Conservation (phyloP, 164 flowering plant genomes). For the Tetrastigma voinierianum region DNA sequence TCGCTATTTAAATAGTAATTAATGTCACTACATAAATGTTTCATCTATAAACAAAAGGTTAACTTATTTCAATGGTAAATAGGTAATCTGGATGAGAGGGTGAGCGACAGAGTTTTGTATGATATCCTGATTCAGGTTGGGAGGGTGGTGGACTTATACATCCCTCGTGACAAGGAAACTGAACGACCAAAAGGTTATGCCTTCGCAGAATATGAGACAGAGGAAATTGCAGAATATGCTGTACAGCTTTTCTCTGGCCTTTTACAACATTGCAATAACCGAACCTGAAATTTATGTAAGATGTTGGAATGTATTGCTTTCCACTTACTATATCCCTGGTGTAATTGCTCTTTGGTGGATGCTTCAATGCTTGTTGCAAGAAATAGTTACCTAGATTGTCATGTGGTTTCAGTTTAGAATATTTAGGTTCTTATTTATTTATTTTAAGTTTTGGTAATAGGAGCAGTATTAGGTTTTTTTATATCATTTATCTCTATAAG, state of each 20-base stretch:
- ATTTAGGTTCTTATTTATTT: too few relatives aligned
- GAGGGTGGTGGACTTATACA: constrained; percentile 42
- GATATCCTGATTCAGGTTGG: constrained; percentile 66
- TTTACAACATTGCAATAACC: constrained; percentile 42
- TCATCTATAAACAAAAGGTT: too few relatives aligned
- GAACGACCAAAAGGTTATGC: constrained; percentile 50
- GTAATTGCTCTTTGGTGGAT: constrained; percentile 24
- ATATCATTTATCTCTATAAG: too few relatives aligned
- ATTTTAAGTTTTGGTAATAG: too few relatives aligned
- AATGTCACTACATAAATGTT: too few relatives aligned
- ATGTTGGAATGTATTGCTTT: too few relatives aligned
- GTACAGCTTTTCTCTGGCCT: constrained; percentile 59
- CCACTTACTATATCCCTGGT: too few relatives aligned
- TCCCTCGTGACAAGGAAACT: constrained; percentile 57
- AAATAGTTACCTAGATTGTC: too few relatives aligned
- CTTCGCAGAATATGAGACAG: constrained; percentile 57
- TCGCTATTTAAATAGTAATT: too few relatives aligned
- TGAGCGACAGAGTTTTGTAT: constrained; percentile 53
- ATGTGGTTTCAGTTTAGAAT: too few relatives aligned
- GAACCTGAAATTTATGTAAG: constrained; percentile 42
- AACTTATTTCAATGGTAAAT: neutral
- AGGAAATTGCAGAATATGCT: constrained; percentile 55
- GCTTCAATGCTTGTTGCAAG: constrained; percentile 14
- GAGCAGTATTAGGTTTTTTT: too few relatives aligned
- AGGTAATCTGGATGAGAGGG: constrained; percentile 66